Evolutionary conservation across 148 eudicot genomes (phyloP).

Genomic region (Nepenthes gracilis): DNA sequence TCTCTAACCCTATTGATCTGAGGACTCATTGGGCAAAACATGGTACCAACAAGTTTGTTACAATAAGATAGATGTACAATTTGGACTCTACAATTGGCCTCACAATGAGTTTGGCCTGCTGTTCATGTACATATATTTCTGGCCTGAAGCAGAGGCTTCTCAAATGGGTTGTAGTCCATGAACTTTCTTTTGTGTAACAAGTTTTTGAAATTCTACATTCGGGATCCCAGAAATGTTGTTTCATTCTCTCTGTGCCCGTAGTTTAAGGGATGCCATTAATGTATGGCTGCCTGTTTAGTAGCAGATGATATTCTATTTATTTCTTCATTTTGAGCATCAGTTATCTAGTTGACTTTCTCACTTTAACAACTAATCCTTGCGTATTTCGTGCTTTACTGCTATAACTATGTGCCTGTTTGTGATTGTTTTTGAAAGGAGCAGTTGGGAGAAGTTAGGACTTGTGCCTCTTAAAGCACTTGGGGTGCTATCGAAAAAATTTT

Average conservation of each 20-base stretch:
- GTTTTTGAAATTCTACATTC: slow-evolving; percentile 14
- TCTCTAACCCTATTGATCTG: slow-evolving; percentile 35
- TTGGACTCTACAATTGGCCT: slow-evolving; percentile 22
- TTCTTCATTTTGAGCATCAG: slow-evolving; percentile 7
- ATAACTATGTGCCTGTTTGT: too few relatives aligned
- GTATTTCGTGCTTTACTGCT: too few relatives aligned
- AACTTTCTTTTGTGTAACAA: slow-evolving; percentile 19
- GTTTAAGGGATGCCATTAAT: slow-evolving; percentile 28
- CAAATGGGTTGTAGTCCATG: slow-evolving; percentile 22
- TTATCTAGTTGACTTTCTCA: too few relatives aligned
- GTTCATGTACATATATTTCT: slow-evolving; percentile 38
- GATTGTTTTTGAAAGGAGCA: too few relatives aligned
- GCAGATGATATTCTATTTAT: slow-evolving; percentile 28
- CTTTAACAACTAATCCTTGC: too few relatives aligned
- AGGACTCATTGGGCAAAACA: slow-evolving; percentile 47
- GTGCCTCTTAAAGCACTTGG: too few relatives aligned
- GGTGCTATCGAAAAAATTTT: too few relatives aligned
- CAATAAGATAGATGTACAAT: slow-evolving; percentile 33
- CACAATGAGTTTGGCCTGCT: slow-evolving; percentile 26
- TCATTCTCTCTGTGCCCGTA: slow-evolving; percentile 22
- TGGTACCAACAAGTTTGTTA: slow-evolving; percentile 46
- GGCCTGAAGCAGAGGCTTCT: slow-evolving; percentile 24
- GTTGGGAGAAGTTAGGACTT: too few relatives aligned
- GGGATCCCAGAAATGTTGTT: slow-evolving; percentile 26
- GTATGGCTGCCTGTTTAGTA: slow-evolving; percentile 29